Base-by-base conservation (phyloP, 2,329 filamentous ascomycete genomes). In the Penicillium freii region DNA sequence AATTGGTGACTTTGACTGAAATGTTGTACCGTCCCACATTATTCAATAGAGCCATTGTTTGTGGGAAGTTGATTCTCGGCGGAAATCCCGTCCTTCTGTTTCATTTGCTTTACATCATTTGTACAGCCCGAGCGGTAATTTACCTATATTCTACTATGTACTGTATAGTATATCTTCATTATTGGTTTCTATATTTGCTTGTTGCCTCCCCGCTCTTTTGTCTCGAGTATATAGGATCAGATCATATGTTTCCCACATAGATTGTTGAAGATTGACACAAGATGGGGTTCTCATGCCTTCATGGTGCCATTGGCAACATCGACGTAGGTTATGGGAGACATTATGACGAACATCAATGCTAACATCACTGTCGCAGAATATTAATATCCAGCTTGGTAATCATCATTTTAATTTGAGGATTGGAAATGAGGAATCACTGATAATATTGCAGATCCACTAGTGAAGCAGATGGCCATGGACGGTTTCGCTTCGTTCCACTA, bases 211-310 rank as follows among this genome's bases (percentile, higher is more conserved):
- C 13, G 4, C 27, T 4, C 9, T 15, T 27, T 13, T 44, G 44
- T 44, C 54, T 51, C 53, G 34, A 57, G 39, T 43, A 46, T 53
- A 5, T 71, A 31, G 13, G 8, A 6, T 39, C 50, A n/a, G 21
- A 34, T 52, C 10, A 36, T 21, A 49, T 9, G 25, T 43, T 21
- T 29, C 21, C 36, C 47, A 2, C 9, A 5, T 21, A 17, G 21
- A 36, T 27, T 1, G 45, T 54, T 57, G 47, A 34, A 55, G 46
- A 15, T 51, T 33, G 44, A 19, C 50, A 62, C 11, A 39, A 21
- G 43, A 70, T 70, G 68, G 59, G 63, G 25, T 69, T 69, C 47
- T 31, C 70, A 19, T 70, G 68, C 48, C 62, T 70, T 36, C 68
- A 69, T 44, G 68, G 68, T 45, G 64, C 66, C 42, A 68, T 69